phyloP scores from a whole-genome alignment of 495 filamentous ascomycete species.

The Hypoxylon intermedium region DNA sequence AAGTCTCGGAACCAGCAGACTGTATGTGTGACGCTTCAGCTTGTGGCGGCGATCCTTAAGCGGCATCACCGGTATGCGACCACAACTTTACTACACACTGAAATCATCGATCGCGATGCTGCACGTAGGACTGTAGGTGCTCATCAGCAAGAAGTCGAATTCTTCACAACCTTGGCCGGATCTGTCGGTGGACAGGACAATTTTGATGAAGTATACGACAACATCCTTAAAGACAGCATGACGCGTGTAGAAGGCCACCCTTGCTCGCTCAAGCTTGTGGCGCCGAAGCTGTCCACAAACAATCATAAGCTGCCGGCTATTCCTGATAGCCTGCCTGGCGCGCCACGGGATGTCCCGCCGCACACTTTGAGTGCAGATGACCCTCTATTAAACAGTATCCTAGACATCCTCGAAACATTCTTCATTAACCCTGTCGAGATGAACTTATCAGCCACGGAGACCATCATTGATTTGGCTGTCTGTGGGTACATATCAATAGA shows the following conservation, averaged over 20 bases:
- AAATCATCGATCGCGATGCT: slow-evolving; percentile 57
- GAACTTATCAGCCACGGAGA: slow-evolving; percentile 84
- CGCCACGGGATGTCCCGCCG: slow-evolving; percentile 60
- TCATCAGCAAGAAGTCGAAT: slow-evolving; percentile 79
- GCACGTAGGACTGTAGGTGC: slow-evolving; percentile 75
- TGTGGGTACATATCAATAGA: slow-evolving; percentile 85
- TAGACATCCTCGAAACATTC: slow-evolving; percentile 76
- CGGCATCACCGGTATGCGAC: slow-evolving; percentile 87
- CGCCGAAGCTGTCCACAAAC: slow-evolving; percentile 58
- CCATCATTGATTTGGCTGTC: slow-evolving; percentile 79
- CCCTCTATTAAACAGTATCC: slow-evolving; percentile 72
- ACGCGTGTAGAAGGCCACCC: slow-evolving; percentile 80
- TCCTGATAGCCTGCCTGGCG: slow-evolving; percentile 59
- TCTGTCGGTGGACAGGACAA: slow-evolving; percentile 74
- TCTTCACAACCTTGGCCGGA: slow-evolving; percentile 73
- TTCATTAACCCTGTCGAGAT: slow-evolving; percentile 88
- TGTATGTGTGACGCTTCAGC: slow-evolving; percentile 82
- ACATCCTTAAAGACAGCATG: slow-evolving; percentile 80
- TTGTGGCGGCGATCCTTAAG: slow-evolving; percentile 82
- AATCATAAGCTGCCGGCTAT: slow-evolving; percentile 58
- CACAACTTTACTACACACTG: slow-evolving; percentile 73
- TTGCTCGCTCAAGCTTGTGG: slow-evolving; percentile 68
- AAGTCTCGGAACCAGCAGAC: slow-evolving; percentile 86
- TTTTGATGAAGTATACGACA: slow-evolving; percentile 80
- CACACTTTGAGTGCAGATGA: slow-evolving; percentile 75